A percentile compares a stretch with the other conserved stretches of the same genome.
phyloP scores from a whole-genome alignment of 805 yeast species.

The Tanozyma kutaoensis region DNA sequence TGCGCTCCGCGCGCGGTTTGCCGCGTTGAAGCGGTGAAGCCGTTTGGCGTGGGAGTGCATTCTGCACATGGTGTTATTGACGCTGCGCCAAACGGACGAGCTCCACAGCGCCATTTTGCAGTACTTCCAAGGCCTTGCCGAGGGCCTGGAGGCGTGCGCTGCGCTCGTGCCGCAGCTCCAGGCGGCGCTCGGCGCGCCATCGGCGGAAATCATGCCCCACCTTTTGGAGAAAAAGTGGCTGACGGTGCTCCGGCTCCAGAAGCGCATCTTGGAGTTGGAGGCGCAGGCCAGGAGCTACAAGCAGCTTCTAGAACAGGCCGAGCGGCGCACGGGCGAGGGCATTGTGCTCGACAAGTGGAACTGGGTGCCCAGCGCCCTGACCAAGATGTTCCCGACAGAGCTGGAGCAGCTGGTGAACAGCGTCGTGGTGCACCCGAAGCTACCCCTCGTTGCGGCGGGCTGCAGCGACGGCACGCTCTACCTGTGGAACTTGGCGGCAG shows the following conservation, averaged over 20 bases:
- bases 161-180: no score
- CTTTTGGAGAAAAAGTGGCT: constrained; percentile 73
- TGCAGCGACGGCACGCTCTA: constrained; percentile 61
- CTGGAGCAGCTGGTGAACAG: constrained; percentile 42
- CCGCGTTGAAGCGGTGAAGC: constrained; percentile 40
- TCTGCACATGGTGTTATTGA: constrained; percentile 5
- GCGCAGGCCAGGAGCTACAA: constrained; percentile 36
- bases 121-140: constrained; percentile 20
- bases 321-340: constrained; percentile 4
- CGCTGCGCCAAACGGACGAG: constrained; percentile 31
- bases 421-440: constrained; percentile 60
- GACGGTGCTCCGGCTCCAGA: constrained; percentile 70
- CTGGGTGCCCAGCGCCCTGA: constrained; percentile 51
- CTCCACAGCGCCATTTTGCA: constrained; percentile 34
- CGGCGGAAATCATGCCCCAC: no score
- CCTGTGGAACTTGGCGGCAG: constrained; percentile 56
- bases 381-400: constrained; percentile 38
- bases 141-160: no score
- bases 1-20: constrained; percentile 57
- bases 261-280: constrained; percentile 59
- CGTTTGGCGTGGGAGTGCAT: no score
- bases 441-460: constrained; percentile 52
- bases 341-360: constrained; percentile 11
- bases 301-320: constrained; percentile 25
- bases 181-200: no score